Base-by-base conservation (phyloP, 805 yeast species). In the Yarrowia phangngaensis region DNA sequence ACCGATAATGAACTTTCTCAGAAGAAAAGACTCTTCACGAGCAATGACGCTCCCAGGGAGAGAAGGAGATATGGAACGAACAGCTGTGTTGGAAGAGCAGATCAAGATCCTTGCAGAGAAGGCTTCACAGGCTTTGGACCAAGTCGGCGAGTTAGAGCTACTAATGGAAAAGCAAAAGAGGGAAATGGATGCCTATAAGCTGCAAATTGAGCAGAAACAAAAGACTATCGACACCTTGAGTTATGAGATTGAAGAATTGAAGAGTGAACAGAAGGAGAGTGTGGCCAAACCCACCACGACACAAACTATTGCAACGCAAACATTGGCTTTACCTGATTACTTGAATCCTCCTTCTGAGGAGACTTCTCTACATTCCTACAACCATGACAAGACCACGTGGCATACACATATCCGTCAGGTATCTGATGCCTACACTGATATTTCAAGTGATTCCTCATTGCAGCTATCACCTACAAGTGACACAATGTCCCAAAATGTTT, bases 81-180 rank as follows among this genome's bases (percentile, higher is more conserved):
- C 58, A 2, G 51, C 46, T 12, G 55, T 54, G 4, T 51, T 58
- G 12, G 61, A 58, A 22, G 54, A 56, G 19, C 61, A 58, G 30
- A 51, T 58, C 35, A 43, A 56, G 35, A 41, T 51, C 8, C 46
- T 58, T 20, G 54, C 61, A 1, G 41, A 43, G n/a, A 53, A 58
- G 1, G 60, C 60, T 4, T 51, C 60, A 3, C 47, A 52, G 14
- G 62, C 60, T 6, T 55, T 56, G 8, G 61, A 53, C 31, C 26
- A 56, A 30, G 56, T 55, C 11, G 43, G 50, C 9, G 52, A 52
- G 14, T 53, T 64, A 19, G 59, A 58, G 24, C 55, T 41, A 8
- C 55, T 56, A 27, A 55, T 57, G 8, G 54, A 34, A 4, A 55
- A 51, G 29, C 56, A 26, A 13, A 14, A 38, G 13, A 19, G 19